Percentiles rank a stretch among this genome's conserved stretches.
phyloP scores from a whole-genome alignment of 108 stramenopile species.

The Craspedostauros australis region DNA sequence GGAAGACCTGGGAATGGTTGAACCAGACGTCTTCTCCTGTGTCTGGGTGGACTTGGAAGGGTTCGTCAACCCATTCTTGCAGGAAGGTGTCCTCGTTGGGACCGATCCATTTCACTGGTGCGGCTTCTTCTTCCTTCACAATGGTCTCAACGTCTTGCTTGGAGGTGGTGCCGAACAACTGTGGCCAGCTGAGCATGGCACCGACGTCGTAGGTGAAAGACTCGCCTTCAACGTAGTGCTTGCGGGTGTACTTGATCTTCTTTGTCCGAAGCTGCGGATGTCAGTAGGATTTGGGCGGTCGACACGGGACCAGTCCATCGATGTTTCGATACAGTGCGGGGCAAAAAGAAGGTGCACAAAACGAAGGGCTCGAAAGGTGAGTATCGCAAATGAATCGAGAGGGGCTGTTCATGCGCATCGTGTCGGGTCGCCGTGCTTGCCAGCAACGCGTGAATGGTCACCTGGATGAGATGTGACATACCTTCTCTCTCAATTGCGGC shows the following conservation, averaged over 20 bases:
- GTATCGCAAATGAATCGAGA: too few species aligned
- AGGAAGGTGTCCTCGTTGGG: constrained; percentile 21
- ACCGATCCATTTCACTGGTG: constrained; percentile 4
- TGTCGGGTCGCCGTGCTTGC: too few species aligned
- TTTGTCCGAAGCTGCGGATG: constrained; percentile 8
- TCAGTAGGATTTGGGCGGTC: too few species aligned
- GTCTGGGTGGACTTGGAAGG: constrained; percentile 30
- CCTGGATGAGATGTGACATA: too few species aligned
- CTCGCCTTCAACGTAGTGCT: constrained; percentile 10
- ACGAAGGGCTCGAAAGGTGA: background rate
- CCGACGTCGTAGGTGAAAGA: constrained; percentile 20
- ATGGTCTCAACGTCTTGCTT: constrained; percentile 17
- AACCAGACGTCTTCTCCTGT: constrained; percentile 42
- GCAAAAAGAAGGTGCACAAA: background rate
- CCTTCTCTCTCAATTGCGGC: constrained; percentile 17
- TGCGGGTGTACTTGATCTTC: constrained; percentile 38
- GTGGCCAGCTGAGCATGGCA: constrained; percentile 23
- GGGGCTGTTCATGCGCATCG: too few species aligned
- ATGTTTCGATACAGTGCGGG: too few species aligned
- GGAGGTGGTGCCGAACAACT: constrained; percentile 34
- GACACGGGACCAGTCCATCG: too few species aligned
- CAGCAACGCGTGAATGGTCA: too few species aligned
- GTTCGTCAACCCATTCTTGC: constrained; percentile 10
- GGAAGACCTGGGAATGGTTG: constrained; percentile 40
- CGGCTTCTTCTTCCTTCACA: constrained; percentile 12